A percentile compares a stretch with the other conserved stretches of the same genome.
Conservation (phyloP, 306 rosid species). For the Dicorynia guianensis region DNA sequence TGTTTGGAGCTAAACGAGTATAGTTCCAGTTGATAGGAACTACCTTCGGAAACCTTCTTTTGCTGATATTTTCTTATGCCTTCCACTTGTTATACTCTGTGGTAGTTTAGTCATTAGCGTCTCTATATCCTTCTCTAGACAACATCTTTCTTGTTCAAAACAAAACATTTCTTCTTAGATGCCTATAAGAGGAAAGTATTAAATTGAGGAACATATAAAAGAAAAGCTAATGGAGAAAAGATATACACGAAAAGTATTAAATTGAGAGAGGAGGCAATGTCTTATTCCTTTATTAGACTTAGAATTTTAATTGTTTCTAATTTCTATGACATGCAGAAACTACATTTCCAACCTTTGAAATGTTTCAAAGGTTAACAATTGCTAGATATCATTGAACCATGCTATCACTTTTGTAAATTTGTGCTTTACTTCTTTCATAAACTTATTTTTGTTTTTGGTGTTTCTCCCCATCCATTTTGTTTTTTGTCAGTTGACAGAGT, state of each 20-base stretch:
- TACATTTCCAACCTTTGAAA: constrained; percentile 17
- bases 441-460: neutral
- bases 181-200: neutral
- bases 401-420: neutral
- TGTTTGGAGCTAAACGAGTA: neutral
- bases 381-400: neutral
- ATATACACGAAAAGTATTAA: neutral
- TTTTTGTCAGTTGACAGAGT: constrained; percentile 1
- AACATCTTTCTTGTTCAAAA: neutral
- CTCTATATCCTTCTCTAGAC: neutral
- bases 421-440: constrained; percentile 14
- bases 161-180: constrained; percentile 1
- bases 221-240: too few species aligned
- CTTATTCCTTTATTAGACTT: neutral
- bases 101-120: neutral
- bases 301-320: neutral
- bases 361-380: constrained; percentile 3
- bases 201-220: too few species aligned
- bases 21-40: constrained; percentile 11
- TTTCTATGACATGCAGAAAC: constrained; percentile 3
- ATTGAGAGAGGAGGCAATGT: neutral
- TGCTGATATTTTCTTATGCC: constrained; percentile 14
- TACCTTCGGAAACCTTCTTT: constrained; percentile 9
- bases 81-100: neutral
- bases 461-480: neutral